phyloP scores from a whole-genome alignment of 768 basidiomycete genomes.

The Gymnopilus dilepis region DNA sequence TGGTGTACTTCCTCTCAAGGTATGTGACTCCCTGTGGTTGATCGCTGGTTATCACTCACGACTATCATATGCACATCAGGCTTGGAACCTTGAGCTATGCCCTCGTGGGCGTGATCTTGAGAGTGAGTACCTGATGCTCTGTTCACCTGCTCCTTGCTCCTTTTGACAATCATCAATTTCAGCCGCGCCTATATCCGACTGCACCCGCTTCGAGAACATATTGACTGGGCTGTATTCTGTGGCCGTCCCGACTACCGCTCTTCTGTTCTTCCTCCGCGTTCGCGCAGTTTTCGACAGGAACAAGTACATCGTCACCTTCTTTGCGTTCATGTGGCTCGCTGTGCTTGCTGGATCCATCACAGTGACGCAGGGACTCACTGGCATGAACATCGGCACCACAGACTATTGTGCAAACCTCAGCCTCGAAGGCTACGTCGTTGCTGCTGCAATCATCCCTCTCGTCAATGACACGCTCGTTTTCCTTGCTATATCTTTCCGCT shows the following conservation, averaged over 20 bases:
- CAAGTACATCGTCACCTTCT: conserved; percentile 26
- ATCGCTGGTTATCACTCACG: not conserved
- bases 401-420: conserved; percentile 28
- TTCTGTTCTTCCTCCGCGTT: conserved; percentile 37
- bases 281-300: conserved; percentile 30
- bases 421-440: conserved; percentile 13
- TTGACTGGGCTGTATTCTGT: conserved; percentile 26
- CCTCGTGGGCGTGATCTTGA: conserved; percentile 17
- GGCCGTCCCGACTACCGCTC: conserved; percentile 25
- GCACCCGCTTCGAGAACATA: conserved; percentile 13
- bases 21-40: conserved; percentile 6
- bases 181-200: conserved; percentile 20
- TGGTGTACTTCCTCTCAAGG: conserved; percentile 32
- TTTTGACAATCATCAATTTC: not conserved
- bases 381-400: conserved; percentile 27
- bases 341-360: conserved; percentile 32
- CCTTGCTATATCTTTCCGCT: conserved; percentile 37
- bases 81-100: conserved; percentile 16
- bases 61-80: conserved; percentile 5
- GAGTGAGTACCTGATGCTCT: conserved; percentile 13
- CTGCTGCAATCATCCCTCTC: conserved; percentile 26
- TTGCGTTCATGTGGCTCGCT: conserved; percentile 35
- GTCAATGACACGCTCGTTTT: conserved; percentile 40
- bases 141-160: too few relatives aligned
- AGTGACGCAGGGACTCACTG: conserved; percentile 29